Percentiles rank a stretch among this genome's conserved stretches.
Conservation (phyloP, 202 grass and related monocot species). For the Eragrostis tef region DNA sequence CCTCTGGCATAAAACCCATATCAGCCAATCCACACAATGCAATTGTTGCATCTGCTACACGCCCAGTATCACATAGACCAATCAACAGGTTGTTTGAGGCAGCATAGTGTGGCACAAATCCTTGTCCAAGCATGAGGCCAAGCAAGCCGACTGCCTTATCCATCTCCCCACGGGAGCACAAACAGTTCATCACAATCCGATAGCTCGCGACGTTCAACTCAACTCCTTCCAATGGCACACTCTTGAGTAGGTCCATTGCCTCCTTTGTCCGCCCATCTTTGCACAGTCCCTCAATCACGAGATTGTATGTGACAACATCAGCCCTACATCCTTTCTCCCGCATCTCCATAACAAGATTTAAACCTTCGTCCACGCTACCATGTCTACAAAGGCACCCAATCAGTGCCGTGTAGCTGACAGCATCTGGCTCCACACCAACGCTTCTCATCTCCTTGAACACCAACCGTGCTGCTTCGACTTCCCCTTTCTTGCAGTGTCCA, state of each 20-base stretch:
- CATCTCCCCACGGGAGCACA: slow-evolving; percentile 64
- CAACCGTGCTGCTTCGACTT: slow-evolving; percentile 50
- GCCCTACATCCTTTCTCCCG: slow-evolving; percentile 61
- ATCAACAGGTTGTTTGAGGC: slow-evolving; percentile 76
- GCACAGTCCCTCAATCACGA: slow-evolving; percentile 75
- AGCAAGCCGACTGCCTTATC: slow-evolving; percentile 62
- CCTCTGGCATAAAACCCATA: slow-evolving; percentile 69
- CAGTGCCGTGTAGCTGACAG: slow-evolving; percentile 76
- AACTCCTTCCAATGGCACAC: slow-evolving; percentile 61
- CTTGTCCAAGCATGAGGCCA: slow-evolving; percentile 66
- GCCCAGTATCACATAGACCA: slow-evolving; percentile 65
- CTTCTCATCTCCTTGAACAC: slow-evolving; percentile 77
- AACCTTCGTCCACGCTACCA: slow-evolving; percentile 71
- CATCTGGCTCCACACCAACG: slow-evolving; percentile 66
- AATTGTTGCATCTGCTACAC: slow-evolving; percentile 59
- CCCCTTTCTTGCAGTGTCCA: slow-evolving; percentile 70
- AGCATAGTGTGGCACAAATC: slow-evolving; percentile 76
- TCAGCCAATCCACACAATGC: slow-evolving; percentile 69
- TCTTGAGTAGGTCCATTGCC: slow-evolving; percentile 64
- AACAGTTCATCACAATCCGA: slow-evolving; percentile 77
- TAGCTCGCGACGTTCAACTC: slow-evolving; percentile 69
- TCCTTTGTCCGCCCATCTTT: slow-evolving; percentile 58
- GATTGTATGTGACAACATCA: slow-evolving; percentile 81
- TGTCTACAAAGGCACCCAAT: slow-evolving; percentile 77
- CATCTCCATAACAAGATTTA: slow-evolving; percentile 82